Percentiles rank a stretch among this genome's conserved stretches.
Conservation (phyloP, 495 filamentous ascomycete species). For the Pseudoneurospora amorphoporcata region DNA sequence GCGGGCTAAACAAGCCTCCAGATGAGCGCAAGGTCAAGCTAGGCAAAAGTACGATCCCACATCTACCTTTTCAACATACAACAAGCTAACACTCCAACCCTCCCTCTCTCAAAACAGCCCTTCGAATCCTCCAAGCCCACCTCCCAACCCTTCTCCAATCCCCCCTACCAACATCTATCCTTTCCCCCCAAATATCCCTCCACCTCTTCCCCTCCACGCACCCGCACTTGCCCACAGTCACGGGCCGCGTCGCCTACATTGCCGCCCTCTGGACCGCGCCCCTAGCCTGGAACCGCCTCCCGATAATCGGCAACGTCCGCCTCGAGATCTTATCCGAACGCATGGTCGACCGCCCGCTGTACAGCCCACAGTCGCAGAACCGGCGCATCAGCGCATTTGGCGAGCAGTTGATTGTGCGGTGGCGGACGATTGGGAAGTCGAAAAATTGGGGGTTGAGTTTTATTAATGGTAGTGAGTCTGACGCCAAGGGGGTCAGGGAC, state of each 20-base stretch:
- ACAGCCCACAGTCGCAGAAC: slow-evolving; percentile 12
- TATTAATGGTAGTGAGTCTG: background rate
- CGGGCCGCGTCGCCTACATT: slow-evolving; percentile 79
- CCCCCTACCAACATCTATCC: slow-evolving; percentile 71
- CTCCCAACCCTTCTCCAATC: slow-evolving; percentile 81
- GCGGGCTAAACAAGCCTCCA: slow-evolving; percentile 29
- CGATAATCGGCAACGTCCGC: slow-evolving; percentile 77
- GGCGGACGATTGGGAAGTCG: slow-evolving; percentile 49
- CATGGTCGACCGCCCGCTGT: slow-evolving; percentile 49
- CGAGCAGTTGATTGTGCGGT: slow-evolving; percentile 78
- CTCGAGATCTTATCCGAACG: slow-evolving; percentile 80
- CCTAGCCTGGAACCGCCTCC: slow-evolving; percentile 87
- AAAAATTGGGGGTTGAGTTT: slow-evolving; percentile 13
- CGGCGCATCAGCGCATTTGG: slow-evolving; percentile 35
- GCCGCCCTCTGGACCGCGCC: slow-evolving; percentile 93
- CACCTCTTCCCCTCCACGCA: slow-evolving; percentile 96
- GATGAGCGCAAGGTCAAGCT: slow-evolving; percentile 80
- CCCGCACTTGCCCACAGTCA: slow-evolving; percentile 84
- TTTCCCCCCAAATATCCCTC: slow-evolving; percentile 81
- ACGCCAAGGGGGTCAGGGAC: background rate
- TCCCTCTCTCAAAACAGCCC: slow-evolving; percentile 41
- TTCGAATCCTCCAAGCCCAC: slow-evolving; percentile 74
- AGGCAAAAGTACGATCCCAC: slow-evolving; percentile 61
- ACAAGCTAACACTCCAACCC: background rate
- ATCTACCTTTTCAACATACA: background rate